Percentiles rank a stretch among this genome's conserved stretches.
phyloP scores from a whole-genome alignment of 2,329 filamentous ascomycete species.

The Hymenoscyphus fructigenus region DNA sequence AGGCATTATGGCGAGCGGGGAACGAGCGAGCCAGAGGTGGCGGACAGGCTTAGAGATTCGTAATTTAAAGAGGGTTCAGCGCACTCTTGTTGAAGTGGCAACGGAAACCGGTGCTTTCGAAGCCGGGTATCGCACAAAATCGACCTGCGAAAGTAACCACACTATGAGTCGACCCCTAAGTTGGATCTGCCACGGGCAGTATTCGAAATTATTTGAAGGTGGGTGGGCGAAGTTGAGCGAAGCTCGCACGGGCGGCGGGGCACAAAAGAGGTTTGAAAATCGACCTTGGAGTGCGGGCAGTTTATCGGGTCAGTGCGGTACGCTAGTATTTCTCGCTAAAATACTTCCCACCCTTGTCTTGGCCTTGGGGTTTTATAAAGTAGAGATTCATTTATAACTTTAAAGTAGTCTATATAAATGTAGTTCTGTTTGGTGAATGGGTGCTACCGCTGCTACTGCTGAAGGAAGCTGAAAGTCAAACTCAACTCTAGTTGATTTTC shows the following conservation, averaged over 20 bases:
- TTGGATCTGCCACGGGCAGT: neutral
- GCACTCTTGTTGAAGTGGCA: neutral
- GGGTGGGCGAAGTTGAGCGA: slow-evolving; percentile 1
- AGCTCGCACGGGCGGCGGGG: neutral
- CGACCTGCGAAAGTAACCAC: neutral
- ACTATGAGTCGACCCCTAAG: neutral
- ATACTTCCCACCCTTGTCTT: neutral
- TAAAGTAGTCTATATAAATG: no score
- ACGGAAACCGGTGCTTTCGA: neutral
- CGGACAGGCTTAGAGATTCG: neutral
- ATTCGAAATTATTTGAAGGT: neutral
- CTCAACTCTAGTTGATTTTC: no score
- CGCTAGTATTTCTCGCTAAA: neutral
- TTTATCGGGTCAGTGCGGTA: neutral
- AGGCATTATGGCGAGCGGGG: slow-evolving; percentile 64
- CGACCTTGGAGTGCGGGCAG: neutral
- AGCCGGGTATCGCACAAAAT: neutral
- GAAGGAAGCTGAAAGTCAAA: no score
- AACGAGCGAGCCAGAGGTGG: neutral
- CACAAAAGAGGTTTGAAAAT: neutral
- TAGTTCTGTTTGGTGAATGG: no score
- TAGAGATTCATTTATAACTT: no score
- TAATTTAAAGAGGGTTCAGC: neutral
- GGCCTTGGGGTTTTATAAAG: neutral
- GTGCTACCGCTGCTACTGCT: no score